Evolutionary conservation across 768 basidiomycete species (phyloP).

Genomic region (Clitopilus hobsonii): DNA sequence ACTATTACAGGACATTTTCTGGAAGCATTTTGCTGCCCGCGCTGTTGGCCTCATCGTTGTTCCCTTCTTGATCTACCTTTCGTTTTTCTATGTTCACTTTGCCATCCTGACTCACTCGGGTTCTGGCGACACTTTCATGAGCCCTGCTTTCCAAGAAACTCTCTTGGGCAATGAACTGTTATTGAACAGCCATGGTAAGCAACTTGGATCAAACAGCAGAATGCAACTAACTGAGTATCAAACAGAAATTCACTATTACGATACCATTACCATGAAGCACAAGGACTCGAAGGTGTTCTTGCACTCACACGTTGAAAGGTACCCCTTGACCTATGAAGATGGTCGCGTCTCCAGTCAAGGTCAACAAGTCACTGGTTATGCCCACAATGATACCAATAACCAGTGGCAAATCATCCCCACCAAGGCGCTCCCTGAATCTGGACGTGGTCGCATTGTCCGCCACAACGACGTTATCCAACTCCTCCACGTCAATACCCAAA

Average conservation of each 20-base stretch:
- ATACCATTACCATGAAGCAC: constrained; percentile 83
- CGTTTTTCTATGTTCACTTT: constrained; percentile 96
- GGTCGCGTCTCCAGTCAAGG: constrained; percentile 94
- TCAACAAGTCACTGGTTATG: constrained; percentile 96
- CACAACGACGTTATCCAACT: constrained; percentile 88
- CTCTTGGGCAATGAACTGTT: constrained; percentile 88
- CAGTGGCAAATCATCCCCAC: constrained; percentile 95
- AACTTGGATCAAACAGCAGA: not conserved
- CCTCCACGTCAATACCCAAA: constrained; percentile 81
- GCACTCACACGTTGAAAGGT: constrained; percentile 88
- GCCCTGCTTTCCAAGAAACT: constrained; percentile 96
- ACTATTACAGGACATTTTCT: constrained; percentile 88
- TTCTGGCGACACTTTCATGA: constrained; percentile 95
- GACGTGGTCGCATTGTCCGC: constrained; percentile 88
- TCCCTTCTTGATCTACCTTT: constrained; percentile 88
- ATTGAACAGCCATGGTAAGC: constrained; percentile 83
- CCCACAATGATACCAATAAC: constrained; percentile 92
- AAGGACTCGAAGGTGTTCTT: constrained; percentile 91
- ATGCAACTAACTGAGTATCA: constrained; percentile 3
- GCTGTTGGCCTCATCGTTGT: constrained; percentile 79
- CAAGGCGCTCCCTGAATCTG: constrained; percentile 89
- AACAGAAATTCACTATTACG: constrained; percentile 92
- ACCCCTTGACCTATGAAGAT: constrained; percentile 93
- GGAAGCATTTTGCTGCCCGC: constrained; percentile 83
- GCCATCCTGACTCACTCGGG: constrained; percentile 83